Evolutionary conservation across 352 stramenopile species (phyloP), one percentile per base, ranked within the genome.

Genomic region (Phytophthora chlamydospora): DNA sequence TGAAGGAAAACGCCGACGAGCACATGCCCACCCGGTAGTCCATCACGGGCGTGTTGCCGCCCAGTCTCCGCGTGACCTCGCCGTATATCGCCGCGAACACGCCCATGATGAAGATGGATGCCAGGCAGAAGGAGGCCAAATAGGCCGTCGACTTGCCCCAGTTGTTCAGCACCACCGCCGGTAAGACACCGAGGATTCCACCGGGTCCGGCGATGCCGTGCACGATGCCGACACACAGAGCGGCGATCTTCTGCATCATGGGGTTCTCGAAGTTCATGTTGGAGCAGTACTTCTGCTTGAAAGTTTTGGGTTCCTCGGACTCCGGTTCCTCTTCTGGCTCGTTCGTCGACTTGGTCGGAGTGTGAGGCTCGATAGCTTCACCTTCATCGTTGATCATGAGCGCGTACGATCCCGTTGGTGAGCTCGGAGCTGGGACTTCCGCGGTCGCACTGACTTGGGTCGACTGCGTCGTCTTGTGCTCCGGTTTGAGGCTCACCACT

Each of bases 61-160:
- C 65, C 13, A 66, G 56, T 17, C 79, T 62, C 17, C 58, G 54
- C 8, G 83, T 90, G 11, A 77, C 13, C 41, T 85, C 77, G 6
- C 92, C 89, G 55, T 97, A 97, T 3, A 91, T 40, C 0, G 78
- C 71, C 1, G 89, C 80, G 68, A 97, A 96, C 0, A 66, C 55
- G 21, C 86, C 92, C 92, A 98, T 97, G 8, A 83, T 88, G 10
- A 97, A 12, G 36, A 90, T 96, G 7, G 75, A 91, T n/a, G 73
- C 92, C 12, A 75, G 21, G 47, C 89, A 97, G 63, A 98, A 98
- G 2, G 77, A 90, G 0, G 55, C 71, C 3, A 97, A 59, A 66
- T 97, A 98, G 4, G 89, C 52, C 1, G 82, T 47, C 6, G 78
- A 96, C 35, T 76, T 68, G 35, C 50, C 35, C 52, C 48, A 58